phyloP scores from a whole-genome alignment of 148 eudicot species.

The Vaccinium darrowii region DNA sequence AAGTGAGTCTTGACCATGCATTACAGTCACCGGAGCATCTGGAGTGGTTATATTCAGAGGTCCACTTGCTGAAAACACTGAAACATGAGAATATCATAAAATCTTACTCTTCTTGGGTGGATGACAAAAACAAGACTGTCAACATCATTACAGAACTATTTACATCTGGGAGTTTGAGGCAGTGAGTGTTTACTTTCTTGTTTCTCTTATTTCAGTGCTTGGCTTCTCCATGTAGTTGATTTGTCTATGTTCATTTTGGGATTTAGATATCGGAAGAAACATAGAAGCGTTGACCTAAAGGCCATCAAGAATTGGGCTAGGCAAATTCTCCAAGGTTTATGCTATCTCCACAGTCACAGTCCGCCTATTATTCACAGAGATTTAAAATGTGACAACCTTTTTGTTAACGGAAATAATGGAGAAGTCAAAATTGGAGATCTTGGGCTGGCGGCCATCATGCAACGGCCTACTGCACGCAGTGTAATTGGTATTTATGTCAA shows the following conservation, averaged over 20 bases:
- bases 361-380: conserved; percentile 86
- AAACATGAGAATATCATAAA: conserved; percentile 72
- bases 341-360: conserved; percentile 61
- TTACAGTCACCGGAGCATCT: conserved; percentile 48
- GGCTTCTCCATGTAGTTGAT: not conserved
- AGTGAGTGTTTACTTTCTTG: conserved; percentile 45
- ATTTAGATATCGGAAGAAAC: conserved; percentile 71
- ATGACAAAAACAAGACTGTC: conserved; percentile 54
- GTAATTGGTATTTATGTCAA: conserved; percentile 54
- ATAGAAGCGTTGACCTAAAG: conserved; percentile 53
- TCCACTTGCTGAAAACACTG: conserved; percentile 62
- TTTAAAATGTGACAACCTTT: conserved; percentile 80
- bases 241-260: not conserved
- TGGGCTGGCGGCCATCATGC: conserved; percentile 78
- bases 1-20: conserved; percentile 53
- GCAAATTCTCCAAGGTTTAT: conserved; percentile 77
- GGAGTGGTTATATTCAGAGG: conserved; percentile 66
- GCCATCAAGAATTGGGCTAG: conserved; percentile 87
- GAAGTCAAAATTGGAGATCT: conserved; percentile 88
- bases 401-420: conserved; percentile 84
- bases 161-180: conserved; percentile 80
- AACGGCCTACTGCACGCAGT: conserved; percentile 56
- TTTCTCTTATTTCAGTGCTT: not conserved
- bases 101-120: conserved; percentile 73
- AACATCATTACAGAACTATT: conserved; percentile 85